Base-by-base conservation (phyloP, 768 basidiomycete species). In the Russula abietina region DNA sequence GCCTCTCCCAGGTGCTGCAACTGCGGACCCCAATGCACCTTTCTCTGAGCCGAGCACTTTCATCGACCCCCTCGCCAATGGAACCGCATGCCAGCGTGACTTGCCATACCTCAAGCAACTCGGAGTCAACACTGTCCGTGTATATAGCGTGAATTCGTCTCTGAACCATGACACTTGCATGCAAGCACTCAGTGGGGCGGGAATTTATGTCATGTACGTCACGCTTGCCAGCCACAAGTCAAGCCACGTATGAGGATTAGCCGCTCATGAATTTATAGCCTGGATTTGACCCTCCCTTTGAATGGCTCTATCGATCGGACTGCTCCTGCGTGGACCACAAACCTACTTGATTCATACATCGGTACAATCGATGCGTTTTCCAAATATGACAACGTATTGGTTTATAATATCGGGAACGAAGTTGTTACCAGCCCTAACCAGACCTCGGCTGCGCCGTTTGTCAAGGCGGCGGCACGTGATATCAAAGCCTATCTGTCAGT, bases 381-480 rank as follows among this genome's bases (percentile, higher is more conserved):
- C 71, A 84, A 89, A 72, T 97, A 96, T 69, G 84, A 91, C 78
- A 97, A 97, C 68, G 83, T 97, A 17, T 77, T 96, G 60, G 93
- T 86, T 12, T 95, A 81, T 76, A 96, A 95, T 70, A 80, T 97
- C 62, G 94, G 93, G 24, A 97, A 97, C 70, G 94, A 96, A 67
- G 80, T 83, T 64, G 88, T 86, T 36, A 80, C 80, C 28, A 71
- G 78, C 11, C 51, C 75, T 22, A 79, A 81, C 46, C 74, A 76
- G 57, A 90, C 90, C 17, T 77, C 75, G 33, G 83, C 87, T 11
- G 84, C 86, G 17, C 81, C 92, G 6, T 97, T 83, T 72, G 82
- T 97, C 71, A 95, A 94, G 73, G 93, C 93, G 43, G 94, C 94
- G 26, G 91, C 92, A 30, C 85, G 94, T 43, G 94, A 97, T 71